phyloP scores from a whole-genome alignment of 345 rosid genomes.

The Sisymbrium altissimum region DNA sequence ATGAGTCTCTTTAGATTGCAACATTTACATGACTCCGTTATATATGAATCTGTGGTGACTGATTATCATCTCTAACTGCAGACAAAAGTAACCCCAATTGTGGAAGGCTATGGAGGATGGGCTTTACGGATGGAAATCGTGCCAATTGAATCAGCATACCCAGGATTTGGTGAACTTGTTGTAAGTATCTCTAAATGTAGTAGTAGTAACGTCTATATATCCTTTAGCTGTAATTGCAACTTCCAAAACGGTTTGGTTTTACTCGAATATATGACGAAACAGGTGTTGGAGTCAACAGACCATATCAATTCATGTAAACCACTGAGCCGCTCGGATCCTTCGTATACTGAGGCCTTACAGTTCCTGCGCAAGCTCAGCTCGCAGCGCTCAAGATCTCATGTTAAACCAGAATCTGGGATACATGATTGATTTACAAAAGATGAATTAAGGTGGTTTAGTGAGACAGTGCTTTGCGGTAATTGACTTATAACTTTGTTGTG shows the following conservation, averaged over 20 bases:
- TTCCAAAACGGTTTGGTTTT: background rate
- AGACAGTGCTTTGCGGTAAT: background rate
- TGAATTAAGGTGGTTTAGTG: background rate
- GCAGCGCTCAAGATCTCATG: constrained; percentile 31
- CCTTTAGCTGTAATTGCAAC: background rate
- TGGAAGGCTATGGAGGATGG: constrained; percentile 99
- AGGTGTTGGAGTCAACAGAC: constrained; percentile 93
- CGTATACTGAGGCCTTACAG: constrained; percentile 65
- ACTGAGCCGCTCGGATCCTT: constrained; percentile 70
- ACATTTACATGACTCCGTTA: background rate
- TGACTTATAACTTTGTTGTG: background rate
- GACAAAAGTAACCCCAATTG: constrained; percentile 96
- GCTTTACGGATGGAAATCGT: constrained; percentile 95
- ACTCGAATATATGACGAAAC: constrained; percentile 28
- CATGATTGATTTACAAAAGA: constrained; percentile 20
- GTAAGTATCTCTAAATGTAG: constrained; percentile 63
- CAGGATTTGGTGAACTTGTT: constrained; percentile 95
- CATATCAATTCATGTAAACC: constrained; percentile 99
- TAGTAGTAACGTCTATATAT: background rate
- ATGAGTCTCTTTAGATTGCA: background rate
- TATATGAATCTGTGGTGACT: background rate
- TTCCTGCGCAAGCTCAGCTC: constrained; percentile 63
- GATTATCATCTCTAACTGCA: constrained; percentile 33
- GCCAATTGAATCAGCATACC: constrained; percentile 93
- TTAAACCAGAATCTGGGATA: constrained; percentile 10